Evolutionary conservation across 2,329 filamentous ascomycete species (phyloP), one percentile per base, ranked within the genome.

Genomic region (Salinomyces thailandicus): DNA sequence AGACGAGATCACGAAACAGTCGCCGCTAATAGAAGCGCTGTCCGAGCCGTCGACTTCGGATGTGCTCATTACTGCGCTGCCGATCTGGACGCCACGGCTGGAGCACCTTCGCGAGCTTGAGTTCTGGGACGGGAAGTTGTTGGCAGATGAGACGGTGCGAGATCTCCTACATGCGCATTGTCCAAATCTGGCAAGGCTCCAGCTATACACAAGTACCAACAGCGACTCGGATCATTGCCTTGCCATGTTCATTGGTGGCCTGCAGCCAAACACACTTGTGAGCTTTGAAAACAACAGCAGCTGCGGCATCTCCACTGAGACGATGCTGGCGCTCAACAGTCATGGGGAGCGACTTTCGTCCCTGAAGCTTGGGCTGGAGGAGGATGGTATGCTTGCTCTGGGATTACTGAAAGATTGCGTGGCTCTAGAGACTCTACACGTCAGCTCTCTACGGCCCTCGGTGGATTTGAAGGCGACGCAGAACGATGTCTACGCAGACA

Each of bases 141-240:
- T 85, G 1, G 69, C 67, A 27, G 62, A 71, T 34, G 66, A 72
- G 37, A 65, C 69, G 2, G 69, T 68, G 0, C 58, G 71, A 19
- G 59, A 61, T 9, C 66, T 72, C 3, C 71, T 85, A 32, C 62
- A 67, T 16, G 53, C 67, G 16, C 62, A 71, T 46, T 85, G 79
- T 46, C 73, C 73, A 2, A 60, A 69, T 6, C 79, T 85, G 47
- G 66, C 67, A 29, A 68, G 72, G 26, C 57, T 85, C 15, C 72
- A 66, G 17, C 73, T 80, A 37, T 77, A 69, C 43, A 63, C 55
- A 28, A 73, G 67, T 5, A 35, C 41, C 5, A 48, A 51, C 14
- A 43, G 49, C n/a, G 64, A 68, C n/a, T 66, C 69, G 5, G 79
- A 83, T 41, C 58, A 67, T 18, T 64, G 73, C 27, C 62, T 81